Evolutionary conservation across 1,284 basidiomycete genomes (phyloP), one percentile per base, ranked within the genome.

Genomic region (Cystobasidium sp.): DNA sequence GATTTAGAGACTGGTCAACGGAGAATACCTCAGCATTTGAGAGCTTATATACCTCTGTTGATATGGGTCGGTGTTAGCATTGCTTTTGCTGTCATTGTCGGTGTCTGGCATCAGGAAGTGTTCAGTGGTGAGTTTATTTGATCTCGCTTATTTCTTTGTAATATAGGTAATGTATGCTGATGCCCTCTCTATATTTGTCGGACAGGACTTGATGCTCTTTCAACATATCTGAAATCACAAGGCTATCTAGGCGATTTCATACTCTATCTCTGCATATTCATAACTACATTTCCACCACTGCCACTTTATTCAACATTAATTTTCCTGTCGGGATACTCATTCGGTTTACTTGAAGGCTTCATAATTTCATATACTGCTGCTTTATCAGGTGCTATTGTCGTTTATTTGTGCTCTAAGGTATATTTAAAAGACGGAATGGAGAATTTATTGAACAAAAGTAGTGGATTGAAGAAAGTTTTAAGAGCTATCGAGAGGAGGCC

Each of bases 241-340:
- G 83, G 82, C 16, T 78, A 79, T 52, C 75, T 80, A 41, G 82
- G 83, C 22, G 77, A 82, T 52, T 47, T 80, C 75, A 80, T 84
- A 76, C 78, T 84, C 78, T 81, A 82, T 55, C 77, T 81, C 56
- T 78, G 82, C 52, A 83, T 83, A 62, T 81, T 82, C 70, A 76
- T 82, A 51, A 83, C 83, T 0, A 82, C 81, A 47, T 81, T 84
- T 58, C 83, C 85, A 2, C 85, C 85, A 0, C 75, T 86, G 22
- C 85, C 85, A 6, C 82, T 86, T 14, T 86, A 86, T 78, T 85
- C 85, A 73, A 85, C 84, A 0, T 79, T 86, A 55, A 85, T 86
- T 78, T 82, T 86, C 51, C 80, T 86, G 3, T 82, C 83, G 12
- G 85, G 85, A 8, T 86, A 85, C 78, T 83, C 84, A 0, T 85